These are phyloP conservation scores for Fragaria iinumae DNA, from an alignment of 306 rosid genomes.

Conservation along the genomic window DNA sequence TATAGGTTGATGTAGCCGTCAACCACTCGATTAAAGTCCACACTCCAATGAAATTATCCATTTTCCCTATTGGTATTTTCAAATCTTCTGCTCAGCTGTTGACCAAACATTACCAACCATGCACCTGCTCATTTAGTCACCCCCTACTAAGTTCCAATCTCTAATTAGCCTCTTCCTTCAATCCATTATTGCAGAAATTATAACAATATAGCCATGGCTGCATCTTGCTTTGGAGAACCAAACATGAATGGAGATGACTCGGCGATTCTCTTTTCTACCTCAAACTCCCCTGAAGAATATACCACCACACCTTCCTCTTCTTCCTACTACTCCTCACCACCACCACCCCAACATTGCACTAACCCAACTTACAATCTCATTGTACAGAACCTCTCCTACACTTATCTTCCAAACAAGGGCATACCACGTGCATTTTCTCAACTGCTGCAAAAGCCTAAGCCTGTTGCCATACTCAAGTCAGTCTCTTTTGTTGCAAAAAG, in stretches of 20 bases:
- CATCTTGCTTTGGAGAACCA: constrained; percentile 39
- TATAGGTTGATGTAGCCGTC: neutral
- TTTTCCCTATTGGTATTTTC: neutral
- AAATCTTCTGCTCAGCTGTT: neutral
- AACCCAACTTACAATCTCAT: constrained; percentile 39
- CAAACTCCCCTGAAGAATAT: constrained; percentile 59
- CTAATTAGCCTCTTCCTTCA: constrained; percentile 27
- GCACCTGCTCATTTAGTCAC: neutral
- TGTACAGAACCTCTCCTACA: constrained; percentile 56
- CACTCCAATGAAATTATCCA: neutral
- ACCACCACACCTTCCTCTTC: constrained; percentile 59
- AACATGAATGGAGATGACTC: constrained; percentile 49
- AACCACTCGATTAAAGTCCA: neutral
- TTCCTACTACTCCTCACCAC: constrained; percentile 44
- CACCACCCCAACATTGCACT: constrained; percentile 29
- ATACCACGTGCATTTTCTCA: constrained; percentile 36
- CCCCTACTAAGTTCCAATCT: neutral
- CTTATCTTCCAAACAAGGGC: constrained; percentile 39
- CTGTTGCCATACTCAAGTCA: constrained; percentile 61
- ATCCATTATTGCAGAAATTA: constrained; percentile 13
- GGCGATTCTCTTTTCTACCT: constrained; percentile 49
- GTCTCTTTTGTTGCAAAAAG: constrained; percentile 69
- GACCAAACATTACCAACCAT: constrained; percentile 18
- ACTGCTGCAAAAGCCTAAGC: constrained; percentile 41
- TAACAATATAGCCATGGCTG: constrained; percentile 29